phyloP scores from a whole-genome alignment of 345 rosid species.

The Combretum micranthum region DNA sequence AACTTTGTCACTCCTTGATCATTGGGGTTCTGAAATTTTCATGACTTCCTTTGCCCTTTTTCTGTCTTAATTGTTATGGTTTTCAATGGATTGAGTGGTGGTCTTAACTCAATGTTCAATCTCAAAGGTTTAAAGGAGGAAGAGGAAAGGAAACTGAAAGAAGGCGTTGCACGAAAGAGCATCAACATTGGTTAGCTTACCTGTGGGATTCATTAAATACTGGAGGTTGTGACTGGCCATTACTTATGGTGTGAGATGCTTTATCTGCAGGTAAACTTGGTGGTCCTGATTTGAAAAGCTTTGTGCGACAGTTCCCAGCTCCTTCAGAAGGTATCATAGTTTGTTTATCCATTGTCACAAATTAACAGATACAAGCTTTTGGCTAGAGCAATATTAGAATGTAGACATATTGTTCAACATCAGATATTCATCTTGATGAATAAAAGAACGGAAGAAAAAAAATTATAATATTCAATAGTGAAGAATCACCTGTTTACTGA shows the following conservation, averaged over 20 bases:
- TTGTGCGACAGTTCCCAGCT: constrained; percentile 67
- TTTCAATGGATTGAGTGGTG: too few relatives aligned
- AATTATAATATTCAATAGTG: too few relatives aligned
- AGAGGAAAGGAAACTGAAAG: constrained; percentile 63
- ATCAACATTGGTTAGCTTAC: constrained; percentile 31
- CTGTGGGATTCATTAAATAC: too few relatives aligned
- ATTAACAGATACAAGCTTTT: background rate
- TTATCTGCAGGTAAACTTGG: constrained; percentile 47
- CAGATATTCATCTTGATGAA: too few relatives aligned
- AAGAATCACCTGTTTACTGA: too few relatives aligned
- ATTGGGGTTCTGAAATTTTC: too few relatives aligned
- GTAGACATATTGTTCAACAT: too few relatives aligned
- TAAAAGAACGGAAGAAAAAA: too few relatives aligned
- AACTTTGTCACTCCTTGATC: too few relatives aligned
- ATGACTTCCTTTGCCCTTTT: too few relatives aligned
- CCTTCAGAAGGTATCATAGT: constrained; percentile 46
- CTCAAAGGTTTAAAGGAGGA: constrained; percentile 72
- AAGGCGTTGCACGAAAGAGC: constrained; percentile 42
- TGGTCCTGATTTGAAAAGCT: constrained; percentile 84
- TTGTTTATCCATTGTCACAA: background rate
- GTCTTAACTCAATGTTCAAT: background rate
- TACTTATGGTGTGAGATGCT: constrained; percentile 4
- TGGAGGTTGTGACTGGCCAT: background rate
- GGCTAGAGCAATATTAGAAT: too few relatives aligned
- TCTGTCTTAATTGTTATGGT: too few relatives aligned